Percentiles rank a stretch among this genome's conserved stretches.
These are phyloP conservation scores for Metschnikowia lochheadii DNA, from an alignment of 805 yeast genomes.

Conservation along the genomic window DNA sequence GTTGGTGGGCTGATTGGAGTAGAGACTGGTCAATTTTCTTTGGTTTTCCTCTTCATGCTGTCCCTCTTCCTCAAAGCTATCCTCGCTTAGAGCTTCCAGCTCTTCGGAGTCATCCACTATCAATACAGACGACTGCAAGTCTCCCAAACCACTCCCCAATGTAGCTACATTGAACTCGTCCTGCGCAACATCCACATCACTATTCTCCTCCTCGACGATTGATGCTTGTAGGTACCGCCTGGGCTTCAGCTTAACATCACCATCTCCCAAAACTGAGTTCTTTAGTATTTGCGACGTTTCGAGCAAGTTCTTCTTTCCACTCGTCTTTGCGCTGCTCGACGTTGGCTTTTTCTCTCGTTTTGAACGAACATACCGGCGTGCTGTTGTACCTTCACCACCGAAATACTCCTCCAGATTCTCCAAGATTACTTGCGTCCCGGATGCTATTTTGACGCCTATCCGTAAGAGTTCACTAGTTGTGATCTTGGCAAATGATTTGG, in stretches of 20 bases:
- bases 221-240: constrained; percentile 30
- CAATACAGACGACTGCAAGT: constrained; percentile 22
- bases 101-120: constrained; percentile 22
- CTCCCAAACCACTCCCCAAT: constrained; percentile 1
- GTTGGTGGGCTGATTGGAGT: constrained; percentile 78
- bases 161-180: neutral
- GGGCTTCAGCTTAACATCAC: constrained; percentile 20
- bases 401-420: constrained; percentile 76
- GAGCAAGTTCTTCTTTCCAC: constrained; percentile 16
- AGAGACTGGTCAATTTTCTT: constrained; percentile 55
- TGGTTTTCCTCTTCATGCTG: constrained; percentile 24
- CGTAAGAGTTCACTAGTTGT: constrained; percentile 78
- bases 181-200: constrained; percentile 14
- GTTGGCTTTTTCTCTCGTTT: constrained; percentile 1
- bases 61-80: constrained; percentile 22
- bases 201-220: constrained; percentile 29
- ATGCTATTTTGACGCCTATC: constrained; percentile 79
- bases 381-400: constrained; percentile 68
- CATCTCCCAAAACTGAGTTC: constrained; percentile 18
- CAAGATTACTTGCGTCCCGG: constrained; percentile 78
- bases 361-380: constrained; percentile 27
- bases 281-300: constrained; percentile 26
- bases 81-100: neutral
- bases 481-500: constrained; percentile 65
- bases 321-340: neutral